phyloP scores from a whole-genome alignment of 352 stramenopile genomes.

The Phytophthora melonis region DNA sequence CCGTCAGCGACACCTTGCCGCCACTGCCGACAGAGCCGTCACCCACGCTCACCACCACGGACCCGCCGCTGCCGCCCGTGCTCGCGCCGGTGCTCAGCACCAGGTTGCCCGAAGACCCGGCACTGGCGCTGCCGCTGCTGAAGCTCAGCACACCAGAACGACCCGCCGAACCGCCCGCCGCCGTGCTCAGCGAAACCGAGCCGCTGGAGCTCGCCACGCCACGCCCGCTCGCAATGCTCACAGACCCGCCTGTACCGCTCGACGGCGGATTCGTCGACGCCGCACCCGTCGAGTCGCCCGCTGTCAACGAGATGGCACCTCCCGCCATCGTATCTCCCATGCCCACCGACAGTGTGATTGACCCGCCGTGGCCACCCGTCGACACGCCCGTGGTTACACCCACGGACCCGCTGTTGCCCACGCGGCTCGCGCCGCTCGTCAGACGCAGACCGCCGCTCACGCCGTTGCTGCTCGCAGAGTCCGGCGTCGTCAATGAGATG shows the following conservation, averaged over 20 bases:
- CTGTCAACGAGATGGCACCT: conserved; percentile 13
- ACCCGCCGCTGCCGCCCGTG: conserved; percentile 7
- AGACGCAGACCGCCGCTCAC: conserved; percentile 23
- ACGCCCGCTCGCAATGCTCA: conserved; percentile 29
- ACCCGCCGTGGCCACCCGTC: conserved; percentile 10
- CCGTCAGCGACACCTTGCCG: conserved; percentile 24
- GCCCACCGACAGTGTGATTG: conserved; percentile 12
- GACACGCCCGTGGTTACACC: conserved; percentile 7
- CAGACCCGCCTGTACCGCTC: conserved; percentile 3
- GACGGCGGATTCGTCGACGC: background rate
- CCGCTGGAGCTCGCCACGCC: conserved; percentile 28
- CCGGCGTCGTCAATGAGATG: conserved; percentile 21
- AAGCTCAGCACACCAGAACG: conserved; percentile 14
- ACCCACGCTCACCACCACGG: conserved; percentile 25
- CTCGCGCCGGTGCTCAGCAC: conserved; percentile 15
- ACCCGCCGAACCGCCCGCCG: conserved; percentile 10
- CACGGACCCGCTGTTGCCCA: conserved; percentile 33
- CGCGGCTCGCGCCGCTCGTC: conserved; percentile 17
- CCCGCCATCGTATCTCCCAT: conserved; percentile 9
- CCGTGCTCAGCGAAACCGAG: conserved; percentile 19
- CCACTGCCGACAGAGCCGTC: conserved; percentile 10
- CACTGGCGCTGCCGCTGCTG: conserved; percentile 11
- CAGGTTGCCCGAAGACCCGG: conserved; percentile 18
- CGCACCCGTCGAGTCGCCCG: conserved; percentile 16
- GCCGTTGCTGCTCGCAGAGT: conserved; percentile 6